These are phyloP conservation scores for Penicillium psychrosexuale DNA, from an alignment of 2,329 filamentous ascomycete genomes.

Conservation along the genomic window DNA sequence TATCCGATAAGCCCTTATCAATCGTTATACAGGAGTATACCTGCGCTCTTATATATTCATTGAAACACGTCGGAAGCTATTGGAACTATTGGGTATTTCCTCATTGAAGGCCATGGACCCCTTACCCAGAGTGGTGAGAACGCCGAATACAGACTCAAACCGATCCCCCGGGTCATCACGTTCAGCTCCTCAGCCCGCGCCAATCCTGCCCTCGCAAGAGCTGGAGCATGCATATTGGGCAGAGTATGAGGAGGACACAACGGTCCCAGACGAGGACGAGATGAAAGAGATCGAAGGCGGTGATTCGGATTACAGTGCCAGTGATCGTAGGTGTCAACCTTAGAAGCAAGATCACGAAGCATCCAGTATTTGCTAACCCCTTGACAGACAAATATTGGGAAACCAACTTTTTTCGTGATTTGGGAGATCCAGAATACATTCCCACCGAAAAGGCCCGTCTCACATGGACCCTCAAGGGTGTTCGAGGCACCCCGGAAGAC, in stretches of 20 bases:
- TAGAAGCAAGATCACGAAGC: not conserved
- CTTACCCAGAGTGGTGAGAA: slow-evolving; percentile 2
- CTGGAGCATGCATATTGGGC: slow-evolving; percentile 50
- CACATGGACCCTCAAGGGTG: slow-evolving; percentile 57
- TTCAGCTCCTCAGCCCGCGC: slow-evolving; percentile 19
- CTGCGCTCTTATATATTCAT: not conserved
- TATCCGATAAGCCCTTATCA: slow-evolving; percentile 15
- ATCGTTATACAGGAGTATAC: not conserved
- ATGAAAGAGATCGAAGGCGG: slow-evolving; percentile 54
- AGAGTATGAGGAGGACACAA: slow-evolving; percentile 55
- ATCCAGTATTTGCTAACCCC: slow-evolving; percentile 2
- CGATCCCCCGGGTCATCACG: slow-evolving; percentile 8
- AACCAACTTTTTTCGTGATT: slow-evolving; percentile 52
- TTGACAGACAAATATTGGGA: slow-evolving; percentile 55
- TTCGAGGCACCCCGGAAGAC: slow-evolving; percentile 59
- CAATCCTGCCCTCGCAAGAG: slow-evolving; percentile 13
- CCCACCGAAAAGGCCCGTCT: slow-evolving; percentile 55
- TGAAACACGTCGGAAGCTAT: too few relatives aligned
- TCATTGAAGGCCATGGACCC: slow-evolving; percentile 9
- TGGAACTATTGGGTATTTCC: not conserved
- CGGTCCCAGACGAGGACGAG: slow-evolving; percentile 56
- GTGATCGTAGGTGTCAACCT: slow-evolving; percentile 46
- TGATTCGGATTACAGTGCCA: slow-evolving; percentile 52
- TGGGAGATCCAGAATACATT: slow-evolving; percentile 58
- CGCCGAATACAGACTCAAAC: slow-evolving; percentile 1